Base-by-base conservation (phyloP, 441 rosid genomes). In the Mallotus repandus region DNA sequence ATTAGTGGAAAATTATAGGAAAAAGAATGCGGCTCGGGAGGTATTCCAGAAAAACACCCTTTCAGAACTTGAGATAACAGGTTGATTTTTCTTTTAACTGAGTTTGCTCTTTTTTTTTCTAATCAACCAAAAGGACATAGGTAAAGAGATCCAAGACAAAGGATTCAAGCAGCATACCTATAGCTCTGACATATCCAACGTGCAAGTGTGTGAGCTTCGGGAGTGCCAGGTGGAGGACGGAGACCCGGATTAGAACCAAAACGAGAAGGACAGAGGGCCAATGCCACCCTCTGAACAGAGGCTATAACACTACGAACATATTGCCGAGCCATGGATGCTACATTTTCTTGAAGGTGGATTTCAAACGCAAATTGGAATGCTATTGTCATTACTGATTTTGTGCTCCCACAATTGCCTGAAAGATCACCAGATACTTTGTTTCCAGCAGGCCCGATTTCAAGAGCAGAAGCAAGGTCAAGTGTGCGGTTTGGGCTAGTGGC, bases 121-220 rank as follows among this genome's bases (percentile, higher is more conserved):
- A 2, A 45, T 10, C 16, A 63, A 35, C 13, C 35, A 16, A 55
- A 21, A 15, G 25, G 4, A 11, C 6, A 12, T 60, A 35, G 29
- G 74, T 35, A 2, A 15, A 11, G 2, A 52, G 15, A 56, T 9
- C 43, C 50, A 50, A 16, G 66, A 46, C 16, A 13, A 58, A 14
- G 41, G 60, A 70, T 61, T 60, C 18, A 67, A 32, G 11, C 1
- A 22, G 43, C 70, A 50, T 71, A 91, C 99, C 96, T 86, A 71
- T 96, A 93, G 83, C 98, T 91, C 69, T 91, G 91, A 75, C 88
- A 93, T 85, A 96, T 93, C 99, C 98, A 96, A 68, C 94, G 94
- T 69, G 99, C 97, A 81, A 96, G 98, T 18, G 97, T 93, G 66
- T 87, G 96, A 16, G 99, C 99, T 86, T 96, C 99, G 59, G 99